A percentile compares a stretch with the other conserved stretches of the same genome.
Conservation (phyloP, 2,329 filamentous ascomycete genomes). For the Colletotrichum sidae region DNA sequence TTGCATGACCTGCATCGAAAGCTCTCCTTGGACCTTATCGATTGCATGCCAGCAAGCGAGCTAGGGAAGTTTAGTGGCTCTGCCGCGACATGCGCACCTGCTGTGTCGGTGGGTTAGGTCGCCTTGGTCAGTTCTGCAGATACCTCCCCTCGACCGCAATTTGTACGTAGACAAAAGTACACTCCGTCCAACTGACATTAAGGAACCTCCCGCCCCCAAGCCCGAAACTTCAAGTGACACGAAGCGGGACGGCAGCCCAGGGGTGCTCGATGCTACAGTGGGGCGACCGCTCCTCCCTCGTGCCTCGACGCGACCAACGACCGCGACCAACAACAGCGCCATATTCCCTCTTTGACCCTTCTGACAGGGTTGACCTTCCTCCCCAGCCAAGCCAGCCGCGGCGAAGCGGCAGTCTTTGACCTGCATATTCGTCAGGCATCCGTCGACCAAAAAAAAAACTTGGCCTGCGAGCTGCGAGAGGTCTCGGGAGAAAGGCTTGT, state of each 20-base stretch:
- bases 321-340: constrained; percentile 23
- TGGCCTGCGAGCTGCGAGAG: no score
- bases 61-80: constrained; percentile 10
- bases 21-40: constrained; percentile 34
- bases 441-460: no score
- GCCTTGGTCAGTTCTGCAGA: background rate
- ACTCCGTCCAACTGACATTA: constrained; percentile 13
- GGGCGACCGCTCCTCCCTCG: constrained; percentile 4
- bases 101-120: background rate
- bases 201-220: constrained; percentile 28
- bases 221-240: constrained; percentile 37
- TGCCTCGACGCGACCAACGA: no score
- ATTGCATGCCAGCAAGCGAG: constrained; percentile 17
- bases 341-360: constrained; percentile 18
- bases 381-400: constrained; percentile 9
- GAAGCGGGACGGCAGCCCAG: constrained; percentile 34
- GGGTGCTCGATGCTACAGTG: constrained; percentile 30
- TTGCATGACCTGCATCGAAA: constrained; percentile 32
- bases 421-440: constrained; percentile 2
- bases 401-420: constrained; percentile 12
- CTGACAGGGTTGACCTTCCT: background rate
- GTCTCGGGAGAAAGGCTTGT: constrained; percentile 1
- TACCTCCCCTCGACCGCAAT: background rate
- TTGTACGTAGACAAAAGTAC: background rate
- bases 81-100: constrained; percentile 11